A percentile compares a stretch with the other conserved stretches of the same genome.
Conservation (phyloP, 2,329 filamentous ascomycete genomes). For the Cadophora luteo-olivacea region DNA sequence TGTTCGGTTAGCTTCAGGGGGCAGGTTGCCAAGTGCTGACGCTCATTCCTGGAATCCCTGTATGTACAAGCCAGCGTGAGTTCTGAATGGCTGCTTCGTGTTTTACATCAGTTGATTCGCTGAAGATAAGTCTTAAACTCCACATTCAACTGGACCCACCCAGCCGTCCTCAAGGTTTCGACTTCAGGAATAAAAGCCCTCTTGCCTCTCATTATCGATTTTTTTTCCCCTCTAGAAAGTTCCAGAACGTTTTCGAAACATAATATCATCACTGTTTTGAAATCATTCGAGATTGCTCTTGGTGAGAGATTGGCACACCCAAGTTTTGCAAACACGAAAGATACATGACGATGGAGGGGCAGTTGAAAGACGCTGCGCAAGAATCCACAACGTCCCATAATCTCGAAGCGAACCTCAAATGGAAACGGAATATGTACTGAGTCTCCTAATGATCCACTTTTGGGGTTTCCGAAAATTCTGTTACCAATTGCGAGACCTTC, state of each 20-base stretch:
- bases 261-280: background rate
- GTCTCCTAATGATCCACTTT: no score
- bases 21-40: background rate
- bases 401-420: no score
- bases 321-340: no score
- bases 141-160: background rate
- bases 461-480: no score
- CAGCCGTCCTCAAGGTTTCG: background rate
- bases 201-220: no score
- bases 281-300: no score
- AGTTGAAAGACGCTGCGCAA: no score
- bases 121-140: background rate
- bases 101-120: background rate
- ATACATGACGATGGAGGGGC: no score
- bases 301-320: no score
- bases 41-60: background rate
- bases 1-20: background rate
- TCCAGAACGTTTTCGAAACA: background rate
- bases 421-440: no score
- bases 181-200: background rate
- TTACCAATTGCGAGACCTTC: no score
- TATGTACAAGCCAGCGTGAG: background rate
- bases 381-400: no score
- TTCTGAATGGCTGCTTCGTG: conserved; percentile 9
- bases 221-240: background rate